Evolutionary conservation across 768 basidiomycete genomes (phyloP), one percentile per base, ranked within the genome.

Genomic region (Clitopilus passeckerianus): DNA sequence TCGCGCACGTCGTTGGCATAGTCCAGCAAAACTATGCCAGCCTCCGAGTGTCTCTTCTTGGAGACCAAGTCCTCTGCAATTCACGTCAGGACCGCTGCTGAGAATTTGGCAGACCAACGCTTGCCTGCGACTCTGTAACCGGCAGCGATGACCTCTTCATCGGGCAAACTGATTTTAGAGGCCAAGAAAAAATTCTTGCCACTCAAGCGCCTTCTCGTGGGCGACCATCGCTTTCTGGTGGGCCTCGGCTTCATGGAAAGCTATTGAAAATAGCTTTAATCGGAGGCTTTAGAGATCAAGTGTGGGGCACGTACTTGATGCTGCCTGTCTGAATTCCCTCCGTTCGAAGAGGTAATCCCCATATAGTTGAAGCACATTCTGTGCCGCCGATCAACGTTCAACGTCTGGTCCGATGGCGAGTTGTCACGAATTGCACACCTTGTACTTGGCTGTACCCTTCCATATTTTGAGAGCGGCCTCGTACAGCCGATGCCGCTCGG

Each of bases 171-270:
- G 53, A 82, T 78, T 24, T 77, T 77, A 20, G 82, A 65, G 2
- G 90, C 90, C 24, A 97, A 75, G 23, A 91, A 99, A 98, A 0
- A 97, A 76, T 63, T 95, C 93, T 66, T 90, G 87, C 96, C 96
- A 99, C 57, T 90, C 84, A 33, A 93, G 75, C 0, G 90, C 90
- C 58, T 87, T 89, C 71, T 98, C 95, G 66, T 95, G 86, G 0
- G 95, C 87, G 8, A 89, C 78, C 83, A 99, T 86, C 1, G 95
- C 93, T 61, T 93, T 94, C 5, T 77, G 68, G 1, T 76, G 72
- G 57, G 83, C 77, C 4, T 73, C 70, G 7, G 90, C 92, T 63
- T 92, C 83, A 0, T 82, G 71, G 73, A 95, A 97, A 0, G 87
- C 95, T 92, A 41, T n/a, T 63, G 1, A 56, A 34, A 65, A 59